Conservation (phyloP, 1,284 basidiomycete genomes). For the Tremellales sp. region DNA sequence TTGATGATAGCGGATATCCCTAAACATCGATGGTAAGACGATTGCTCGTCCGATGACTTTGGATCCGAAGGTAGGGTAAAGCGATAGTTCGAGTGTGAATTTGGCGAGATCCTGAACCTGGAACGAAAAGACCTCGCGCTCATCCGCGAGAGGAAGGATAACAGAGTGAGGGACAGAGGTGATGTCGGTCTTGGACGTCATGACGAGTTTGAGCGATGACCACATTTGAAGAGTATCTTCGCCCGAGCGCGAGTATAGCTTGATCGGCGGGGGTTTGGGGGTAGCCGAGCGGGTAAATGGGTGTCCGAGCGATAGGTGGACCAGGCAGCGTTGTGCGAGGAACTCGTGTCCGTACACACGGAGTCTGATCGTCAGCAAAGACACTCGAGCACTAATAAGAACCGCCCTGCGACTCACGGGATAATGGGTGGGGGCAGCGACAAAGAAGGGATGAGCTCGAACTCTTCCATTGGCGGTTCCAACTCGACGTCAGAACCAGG, state of each 20-base stretch:
- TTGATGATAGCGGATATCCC: slow-evolving; percentile 55
- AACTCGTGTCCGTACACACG: slow-evolving; percentile 49
- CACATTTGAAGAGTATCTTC: slow-evolving; percentile 48
- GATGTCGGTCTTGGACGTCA: slow-evolving; percentile 74
- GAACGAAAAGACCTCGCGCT: slow-evolving; percentile 81
- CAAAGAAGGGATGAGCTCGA: slow-evolving; percentile 86
- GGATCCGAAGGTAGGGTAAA: slow-evolving; percentile 98
- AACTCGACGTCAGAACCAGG: slow-evolving; percentile 63
- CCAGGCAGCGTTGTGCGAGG: slow-evolving; percentile 79
- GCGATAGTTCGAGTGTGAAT: slow-evolving; percentile 84
- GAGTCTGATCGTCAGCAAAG: slow-evolving; percentile 20
- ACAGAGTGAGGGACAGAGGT: slow-evolving; percentile 83
- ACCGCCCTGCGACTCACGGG: slow-evolving; percentile 63
- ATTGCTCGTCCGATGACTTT: slow-evolving; percentile 94
- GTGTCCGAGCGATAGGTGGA: slow-evolving; percentile 84
- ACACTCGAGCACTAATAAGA: not conserved
- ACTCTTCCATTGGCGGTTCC: slow-evolving; percentile 47
- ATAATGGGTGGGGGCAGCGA: slow-evolving; percentile 97
- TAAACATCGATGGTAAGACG: slow-evolving; percentile 73
- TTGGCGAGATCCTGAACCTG: slow-evolving; percentile 72
- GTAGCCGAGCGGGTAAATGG: slow-evolving; percentile 48
- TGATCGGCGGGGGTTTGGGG: slow-evolving; percentile 49
- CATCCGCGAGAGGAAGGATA: slow-evolving; percentile 75
- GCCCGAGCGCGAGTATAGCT: slow-evolving; percentile 52
- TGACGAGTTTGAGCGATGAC: slow-evolving; percentile 87